Base-by-base conservation (phyloP, 306 rosid genomes). In the Glycine latifolia region DNA sequence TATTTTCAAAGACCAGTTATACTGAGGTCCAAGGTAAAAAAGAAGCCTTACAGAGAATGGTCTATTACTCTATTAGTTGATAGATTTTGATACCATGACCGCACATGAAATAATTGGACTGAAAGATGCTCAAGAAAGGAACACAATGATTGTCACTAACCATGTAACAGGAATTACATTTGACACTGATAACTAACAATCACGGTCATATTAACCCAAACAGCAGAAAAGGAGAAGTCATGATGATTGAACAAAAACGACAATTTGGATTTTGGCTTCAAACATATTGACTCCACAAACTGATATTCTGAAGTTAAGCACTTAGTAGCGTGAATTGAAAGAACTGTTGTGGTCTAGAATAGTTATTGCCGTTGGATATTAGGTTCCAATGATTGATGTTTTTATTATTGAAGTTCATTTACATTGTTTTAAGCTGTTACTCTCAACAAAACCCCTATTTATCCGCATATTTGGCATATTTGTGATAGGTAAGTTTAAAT, bases 231-330 rank as follows among this genome's bases (percentile, higher is more conserved):
- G 59, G 58, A 44, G 52, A 53, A 7, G 26, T 44, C 14, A 35
- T 31, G 48, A 20, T 48, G 13, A 60, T 33, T 26, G 33, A 39
- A 65, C 3, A 0, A 14, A 13, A 0, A 14, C 1, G 3, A 54
- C 3, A 17, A 43, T 39, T 53, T 17, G 16, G 41, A 33, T 5
- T 41, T 78, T 39, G 55, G 65, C 15, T 59, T 12, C 54, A 39
- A 67, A 8, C 14, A 53, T 3, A 20, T 55, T 81, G 85, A 71
- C 90, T 81, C 86, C 89, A 41, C 87, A 85, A 62, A 89, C 44
- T 63, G 81, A n/a, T 80, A 90, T 35, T 35, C 39, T 35, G 39
- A 35, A 35, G 39, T 35, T 35, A 35, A 35, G 39, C 39, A 35
- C n/a, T n/a, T n/a, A n/a, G n/a, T n/a, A n/a, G n/a, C n/a, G n/a